A percentile compares a stretch with the other conserved stretches of the same genome.
phyloP scores from a whole-genome alignment of 2,329 filamentous ascomycete species.

The Paecilomyces sp. region DNA sequence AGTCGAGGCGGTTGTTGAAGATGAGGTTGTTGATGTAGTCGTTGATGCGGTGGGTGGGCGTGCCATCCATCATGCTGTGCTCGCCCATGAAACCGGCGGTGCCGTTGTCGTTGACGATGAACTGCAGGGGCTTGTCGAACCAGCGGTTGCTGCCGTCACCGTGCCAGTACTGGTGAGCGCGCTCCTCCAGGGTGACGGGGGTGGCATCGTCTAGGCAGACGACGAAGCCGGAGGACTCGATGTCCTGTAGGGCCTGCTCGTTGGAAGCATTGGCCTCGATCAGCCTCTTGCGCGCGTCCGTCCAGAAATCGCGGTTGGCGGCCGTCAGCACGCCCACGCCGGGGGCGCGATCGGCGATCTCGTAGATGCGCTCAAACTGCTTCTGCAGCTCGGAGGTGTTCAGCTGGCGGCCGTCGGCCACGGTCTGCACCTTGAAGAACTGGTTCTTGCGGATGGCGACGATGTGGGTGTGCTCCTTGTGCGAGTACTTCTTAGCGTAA shows the following conservation, averaged over 20 bases:
- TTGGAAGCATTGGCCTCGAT: slow-evolving; percentile 73
- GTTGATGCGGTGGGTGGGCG: slow-evolving; percentile 90
- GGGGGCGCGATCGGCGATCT: slow-evolving; percentile 64
- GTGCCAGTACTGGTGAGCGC: slow-evolving; percentile 95
- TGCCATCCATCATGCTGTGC: slow-evolving; percentile 99
- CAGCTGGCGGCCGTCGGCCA: slow-evolving; percentile 75
- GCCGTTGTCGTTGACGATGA: slow-evolving; percentile 97
- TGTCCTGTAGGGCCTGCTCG: slow-evolving; percentile 65
- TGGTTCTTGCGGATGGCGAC: slow-evolving; percentile 90
- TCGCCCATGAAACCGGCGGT: slow-evolving; percentile 97
- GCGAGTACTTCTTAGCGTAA: slow-evolving; percentile 71
- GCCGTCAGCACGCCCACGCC: slow-evolving; percentile 79
- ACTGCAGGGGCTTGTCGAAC: slow-evolving; percentile 97
- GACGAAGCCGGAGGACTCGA: slow-evolving; percentile 84
- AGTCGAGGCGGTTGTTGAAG: slow-evolving; percentile 89
- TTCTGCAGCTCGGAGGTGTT: slow-evolving; percentile 84
- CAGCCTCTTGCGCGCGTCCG: slow-evolving; percentile 71
- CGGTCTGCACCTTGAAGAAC: slow-evolving; percentile 86
- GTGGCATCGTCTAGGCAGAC: slow-evolving; percentile 88
- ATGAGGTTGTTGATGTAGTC: slow-evolving; percentile 90
- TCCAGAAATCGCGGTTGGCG: slow-evolving; percentile 90
- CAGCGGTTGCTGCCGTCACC: slow-evolving; percentile 92
- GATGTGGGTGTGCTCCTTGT: slow-evolving; percentile 74
- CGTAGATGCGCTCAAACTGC: slow-evolving; percentile 80
- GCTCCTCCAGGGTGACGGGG: slow-evolving; percentile 90